phyloP scores from a whole-genome alignment of 2,329 filamentous ascomycete species.

The Incumbomyces lentus region DNA sequence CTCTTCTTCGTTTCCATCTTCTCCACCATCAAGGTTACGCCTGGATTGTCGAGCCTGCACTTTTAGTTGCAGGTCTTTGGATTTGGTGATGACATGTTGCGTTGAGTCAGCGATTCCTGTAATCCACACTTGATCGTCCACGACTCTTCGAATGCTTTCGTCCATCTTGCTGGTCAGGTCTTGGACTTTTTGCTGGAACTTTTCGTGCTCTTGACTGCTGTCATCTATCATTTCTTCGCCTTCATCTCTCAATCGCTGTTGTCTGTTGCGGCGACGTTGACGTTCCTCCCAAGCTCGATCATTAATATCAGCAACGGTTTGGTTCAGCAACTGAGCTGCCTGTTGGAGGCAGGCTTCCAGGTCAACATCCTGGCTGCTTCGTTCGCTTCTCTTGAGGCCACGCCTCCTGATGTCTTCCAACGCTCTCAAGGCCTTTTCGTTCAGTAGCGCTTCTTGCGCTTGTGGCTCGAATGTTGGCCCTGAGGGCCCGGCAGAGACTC shows the following conservation, averaged over 20 bases:
- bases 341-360: background rate
- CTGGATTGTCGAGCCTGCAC: conserved; percentile 23
- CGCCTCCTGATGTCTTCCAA: background rate
- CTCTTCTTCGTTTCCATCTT: conserved; percentile 30
- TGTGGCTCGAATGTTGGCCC: background rate
- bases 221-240: conserved; percentile 19
- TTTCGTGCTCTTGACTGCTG: conserved; percentile 29
- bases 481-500: background rate
- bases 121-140: conserved; percentile 46
- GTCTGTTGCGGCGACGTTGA: conserved; percentile 13
- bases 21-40: conserved; percentile 26
- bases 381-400: background rate
- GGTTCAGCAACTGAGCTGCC: conserved; percentile 8
- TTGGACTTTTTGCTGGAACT: conserved; percentile 38
- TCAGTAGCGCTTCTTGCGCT: conserved; percentile 1
- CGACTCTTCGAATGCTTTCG: conserved; percentile 44
- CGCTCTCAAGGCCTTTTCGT: background rate
- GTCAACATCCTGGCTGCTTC: background rate
- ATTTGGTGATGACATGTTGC: conserved; percentile 32
- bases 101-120: conserved; percentile 36
- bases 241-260: conserved; percentile 7
- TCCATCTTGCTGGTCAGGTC: conserved; percentile 47
- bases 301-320: conserved; percentile 4
- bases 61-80: conserved; percentile 12
- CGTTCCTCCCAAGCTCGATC: conserved; percentile 5